Conservation (phyloP, 176 grass and related monocot genomes). For the Luzula sylvatica region DNA sequence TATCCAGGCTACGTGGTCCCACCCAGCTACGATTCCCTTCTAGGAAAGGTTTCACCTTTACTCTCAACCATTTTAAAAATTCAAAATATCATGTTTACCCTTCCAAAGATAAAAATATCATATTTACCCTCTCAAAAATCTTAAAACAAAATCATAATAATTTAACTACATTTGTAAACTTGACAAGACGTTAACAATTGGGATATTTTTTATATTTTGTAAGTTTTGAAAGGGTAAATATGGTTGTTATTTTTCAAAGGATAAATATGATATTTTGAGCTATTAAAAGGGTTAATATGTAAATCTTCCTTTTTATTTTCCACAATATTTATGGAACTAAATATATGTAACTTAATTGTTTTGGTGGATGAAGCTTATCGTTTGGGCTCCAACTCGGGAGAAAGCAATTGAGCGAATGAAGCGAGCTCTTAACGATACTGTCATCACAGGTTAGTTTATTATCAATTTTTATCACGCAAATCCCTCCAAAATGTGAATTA, state of each 20-base stretch:
- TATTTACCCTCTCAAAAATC: no score
- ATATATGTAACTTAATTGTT: background rate
- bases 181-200: no score
- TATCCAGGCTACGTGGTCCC: slow-evolving; percentile 49
- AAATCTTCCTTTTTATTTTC: background rate
- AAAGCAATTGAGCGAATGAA: slow-evolving; percentile 54
- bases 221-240: no score
- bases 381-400: slow-evolving; percentile 50
- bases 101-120: no score
- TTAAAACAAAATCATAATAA: no score
- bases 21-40: slow-evolving; percentile 40
- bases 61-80: background rate
- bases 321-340: slow-evolving; percentile 1
- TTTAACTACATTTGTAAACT: no score
- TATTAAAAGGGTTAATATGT: no score
- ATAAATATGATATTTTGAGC: no score
- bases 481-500: background rate
- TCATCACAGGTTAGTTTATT: slow-evolving; percentile 29
- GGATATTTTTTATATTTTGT: no score
- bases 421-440: slow-evolving; percentile 36
- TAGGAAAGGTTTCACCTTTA: slow-evolving; percentile 35
- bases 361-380: slow-evolving; percentile 30
- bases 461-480: background rate
- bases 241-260: no score
- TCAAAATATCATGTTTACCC: no score